Conservation (phyloP, 2,329 filamentous ascomycete species). For the Fusarium globosum region DNA sequence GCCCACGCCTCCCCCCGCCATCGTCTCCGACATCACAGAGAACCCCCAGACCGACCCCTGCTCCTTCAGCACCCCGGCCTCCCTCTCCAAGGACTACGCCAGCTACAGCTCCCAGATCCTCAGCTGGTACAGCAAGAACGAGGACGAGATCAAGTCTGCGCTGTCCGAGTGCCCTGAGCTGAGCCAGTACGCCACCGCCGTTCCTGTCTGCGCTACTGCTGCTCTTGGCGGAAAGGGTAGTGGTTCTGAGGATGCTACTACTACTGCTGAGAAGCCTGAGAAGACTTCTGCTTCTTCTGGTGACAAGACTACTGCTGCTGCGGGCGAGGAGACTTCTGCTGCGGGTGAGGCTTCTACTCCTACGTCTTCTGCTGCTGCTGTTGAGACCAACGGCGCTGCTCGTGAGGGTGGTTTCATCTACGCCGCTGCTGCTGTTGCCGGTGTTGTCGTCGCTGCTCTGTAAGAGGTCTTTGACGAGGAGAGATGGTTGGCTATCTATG, state of each 20-base stretch:
- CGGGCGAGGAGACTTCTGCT: not conserved
- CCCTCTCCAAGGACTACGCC: constrained; percentile 47
- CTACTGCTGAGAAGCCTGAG: constrained; percentile 10
- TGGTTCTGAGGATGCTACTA: not conserved
- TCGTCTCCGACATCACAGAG: constrained; percentile 42
- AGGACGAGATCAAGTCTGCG: constrained; percentile 42
- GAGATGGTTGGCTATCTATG: not conserved
- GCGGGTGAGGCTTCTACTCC: not conserved
- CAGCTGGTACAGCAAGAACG: constrained; percentile 48
- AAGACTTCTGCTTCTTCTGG: constrained; percentile 16
- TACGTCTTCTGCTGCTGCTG: constrained; percentile 6
- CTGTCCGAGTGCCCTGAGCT: constrained; percentile 44
- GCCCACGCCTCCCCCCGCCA: constrained; percentile 44
- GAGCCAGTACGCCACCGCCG: constrained; percentile 27
- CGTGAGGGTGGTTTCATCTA: constrained; percentile 45
- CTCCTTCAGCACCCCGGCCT: constrained; percentile 46
- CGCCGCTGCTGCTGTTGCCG: constrained; percentile 47
- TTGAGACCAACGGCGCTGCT: constrained; percentile 36
- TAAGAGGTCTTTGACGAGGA: constrained; percentile 27
- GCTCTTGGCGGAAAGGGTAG: constrained; percentile 2
- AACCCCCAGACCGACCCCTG: constrained; percentile 48
- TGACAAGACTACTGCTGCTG: not conserved
- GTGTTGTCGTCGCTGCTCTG: constrained; percentile 45
- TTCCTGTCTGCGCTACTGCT: constrained; percentile 41
- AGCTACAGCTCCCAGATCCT: constrained; percentile 47